A percentile compares a stretch with the other conserved stretches of the same genome.
Evolutionary conservation across 225 moss, liverwort and hornwort genomes (phyloP).

Genomic region (Climacium dendroides): DNA sequence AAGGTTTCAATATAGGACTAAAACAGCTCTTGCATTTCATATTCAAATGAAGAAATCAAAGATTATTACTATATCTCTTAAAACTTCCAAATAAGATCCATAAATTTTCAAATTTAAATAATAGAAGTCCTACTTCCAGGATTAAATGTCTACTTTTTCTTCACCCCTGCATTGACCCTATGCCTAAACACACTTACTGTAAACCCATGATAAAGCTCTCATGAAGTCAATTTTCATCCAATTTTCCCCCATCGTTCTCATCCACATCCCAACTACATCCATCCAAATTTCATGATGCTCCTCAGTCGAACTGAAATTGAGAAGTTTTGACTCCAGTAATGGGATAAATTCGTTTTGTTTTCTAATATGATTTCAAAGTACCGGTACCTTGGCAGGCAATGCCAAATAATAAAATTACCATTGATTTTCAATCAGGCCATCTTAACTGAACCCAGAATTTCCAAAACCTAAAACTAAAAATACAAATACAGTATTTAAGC

Average conservation of each 20-base stretch:
- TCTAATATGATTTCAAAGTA: not conserved
- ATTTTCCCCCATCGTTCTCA: not conserved
- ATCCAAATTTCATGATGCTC: not conserved
- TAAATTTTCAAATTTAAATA: not conserved
- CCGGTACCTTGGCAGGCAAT: not conserved
- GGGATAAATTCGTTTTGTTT: not conserved
- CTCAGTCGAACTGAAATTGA: no score
- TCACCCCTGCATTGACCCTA: not conserved
- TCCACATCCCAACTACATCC: not conserved
- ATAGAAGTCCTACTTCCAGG: not conserved
- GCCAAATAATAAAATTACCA: not conserved
- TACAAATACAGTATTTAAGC: not conserved
- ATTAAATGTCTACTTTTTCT: not conserved
- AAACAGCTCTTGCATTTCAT: not conserved
- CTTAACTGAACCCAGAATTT: not conserved
- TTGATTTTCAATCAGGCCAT: not conserved
- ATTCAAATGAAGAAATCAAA: not conserved
- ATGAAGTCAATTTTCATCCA: not conserved
- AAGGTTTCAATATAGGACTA: no score
- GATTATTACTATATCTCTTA: no score
- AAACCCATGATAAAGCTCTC: not conserved
- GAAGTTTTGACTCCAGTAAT: not conserved
- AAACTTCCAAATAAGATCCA: not conserved
- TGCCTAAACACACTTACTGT: not conserved
- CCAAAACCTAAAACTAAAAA: not conserved